These are phyloP conservation scores for Arthrocladium fulminans DNA, from an alignment of 2,329 filamentous ascomycete species.

Conservation along the genomic window DNA sequence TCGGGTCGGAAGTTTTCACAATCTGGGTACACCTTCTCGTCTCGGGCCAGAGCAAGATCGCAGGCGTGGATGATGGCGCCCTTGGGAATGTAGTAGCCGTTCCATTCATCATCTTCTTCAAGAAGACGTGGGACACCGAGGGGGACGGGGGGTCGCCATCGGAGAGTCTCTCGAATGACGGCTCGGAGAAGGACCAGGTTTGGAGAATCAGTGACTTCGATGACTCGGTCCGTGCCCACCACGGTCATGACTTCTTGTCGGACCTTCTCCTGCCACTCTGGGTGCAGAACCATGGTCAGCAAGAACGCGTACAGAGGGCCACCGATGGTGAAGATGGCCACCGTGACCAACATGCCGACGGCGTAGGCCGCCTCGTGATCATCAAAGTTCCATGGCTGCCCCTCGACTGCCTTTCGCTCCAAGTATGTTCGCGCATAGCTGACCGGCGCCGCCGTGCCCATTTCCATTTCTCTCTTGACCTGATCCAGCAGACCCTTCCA, in stretches of 20 bases:
- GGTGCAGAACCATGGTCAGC: slow-evolving; percentile 41
- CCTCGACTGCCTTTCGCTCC: slow-evolving; percentile 21
- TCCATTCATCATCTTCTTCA: slow-evolving; percentile 43
- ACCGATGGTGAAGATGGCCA: slow-evolving; percentile 24
- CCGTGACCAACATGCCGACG: slow-evolving; percentile 23
- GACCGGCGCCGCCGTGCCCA: slow-evolving; percentile 19
- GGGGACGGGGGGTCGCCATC: slow-evolving; percentile 43
- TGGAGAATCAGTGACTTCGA: slow-evolving; percentile 35
- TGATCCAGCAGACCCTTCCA: slow-evolving; percentile 24
- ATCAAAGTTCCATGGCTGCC: slow-evolving; percentile 18
- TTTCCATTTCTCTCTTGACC: slow-evolving; percentile 19
- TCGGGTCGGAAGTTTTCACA: slow-evolving; percentile 24
- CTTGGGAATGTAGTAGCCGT: slow-evolving; percentile 43
- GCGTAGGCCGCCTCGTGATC: slow-evolving; percentile 24
- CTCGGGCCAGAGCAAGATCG: slow-evolving; percentile 28
- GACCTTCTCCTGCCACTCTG: slow-evolving; percentile 39
- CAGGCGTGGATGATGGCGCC: slow-evolving; percentile 37
- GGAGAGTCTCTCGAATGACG: slow-evolving; percentile 35
- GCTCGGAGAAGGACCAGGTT: slow-evolving; percentile 33
- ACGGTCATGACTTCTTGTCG: slow-evolving; percentile 39
- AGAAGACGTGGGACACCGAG: slow-evolving; percentile 44
- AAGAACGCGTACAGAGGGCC: slow-evolving; percentile 24
- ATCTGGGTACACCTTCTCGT: slow-evolving; percentile 26
- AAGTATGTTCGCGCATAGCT: slow-evolving; percentile 23
- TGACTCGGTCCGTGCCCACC: slow-evolving; percentile 33